A percentile compares a stretch with the other conserved stretches of the same genome.
Conservation (phyloP, 768 basidiomycete species). For the Gloeophyllum trabeum region DNA sequence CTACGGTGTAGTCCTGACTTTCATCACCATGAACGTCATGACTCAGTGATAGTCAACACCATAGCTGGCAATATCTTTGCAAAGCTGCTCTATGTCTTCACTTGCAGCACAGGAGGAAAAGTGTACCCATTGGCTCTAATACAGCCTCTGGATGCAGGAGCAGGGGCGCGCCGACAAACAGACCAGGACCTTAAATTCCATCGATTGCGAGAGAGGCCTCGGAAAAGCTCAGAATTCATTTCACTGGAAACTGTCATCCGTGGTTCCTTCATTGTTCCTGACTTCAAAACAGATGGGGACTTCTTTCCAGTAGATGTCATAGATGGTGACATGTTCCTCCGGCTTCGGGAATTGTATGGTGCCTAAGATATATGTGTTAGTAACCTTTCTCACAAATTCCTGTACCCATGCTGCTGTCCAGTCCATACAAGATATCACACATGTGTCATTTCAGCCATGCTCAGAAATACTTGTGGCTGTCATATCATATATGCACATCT, state of each 20-base stretch:
- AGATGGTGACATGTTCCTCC: conserved; percentile 19
- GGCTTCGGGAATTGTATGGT: background rate
- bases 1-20: conserved; percentile 10
- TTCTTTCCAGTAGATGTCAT: conserved; percentile 17
- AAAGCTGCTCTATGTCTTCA: conserved; percentile 14
- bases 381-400: background rate
- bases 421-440: background rate
- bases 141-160: conserved; percentile 10
- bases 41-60: conserved; percentile 16
- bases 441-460: too few relatives aligned
- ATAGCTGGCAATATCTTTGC: conserved; percentile 10
- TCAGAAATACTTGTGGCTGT: too few relatives aligned
- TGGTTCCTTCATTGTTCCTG: conserved; percentile 16
- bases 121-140: conserved; percentile 11
- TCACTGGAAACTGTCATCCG: conserved; percentile 17
- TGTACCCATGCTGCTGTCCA: too few relatives aligned
- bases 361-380: background rate
- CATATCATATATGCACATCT: too few relatives aligned
- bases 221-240: conserved; percentile 11
- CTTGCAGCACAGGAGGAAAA: conserved; percentile 6
- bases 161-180: conserved; percentile 5
- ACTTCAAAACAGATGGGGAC: conserved; percentile 9
- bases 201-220: conserved; percentile 6
- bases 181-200: conserved; percentile 15
- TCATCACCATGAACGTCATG: conserved; percentile 7